Base-by-base conservation (phyloP, 768 basidiomycete genomes). In the Lactarius pseudohatsudake region DNA sequence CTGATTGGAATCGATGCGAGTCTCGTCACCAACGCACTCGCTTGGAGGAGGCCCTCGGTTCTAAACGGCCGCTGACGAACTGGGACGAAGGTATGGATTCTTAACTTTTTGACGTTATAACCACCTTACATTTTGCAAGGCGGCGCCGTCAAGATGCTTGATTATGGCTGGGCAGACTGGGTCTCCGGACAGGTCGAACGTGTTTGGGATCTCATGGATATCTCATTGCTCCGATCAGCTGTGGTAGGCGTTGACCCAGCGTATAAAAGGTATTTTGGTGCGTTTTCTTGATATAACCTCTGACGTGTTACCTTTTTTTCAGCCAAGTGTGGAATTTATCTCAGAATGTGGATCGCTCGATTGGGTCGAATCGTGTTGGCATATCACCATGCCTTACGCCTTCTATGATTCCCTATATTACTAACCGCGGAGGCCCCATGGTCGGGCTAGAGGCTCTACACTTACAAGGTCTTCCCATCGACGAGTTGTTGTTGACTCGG, bases 91-190 rank as follows among this genome's bases (percentile, higher is more conserved):
- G 93, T 85, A 74, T 69, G 80, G 65, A 20, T 15, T 59, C 38
- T 8, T 43, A n/a, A 28, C 43, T 28, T 71, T 59, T 66, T 43
- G n/a, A 60, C 57, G 57, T 61, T 53, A 10, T 43, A 10, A 57
- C 15, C 18, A 47, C 15, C 57, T 59, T 2, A 45, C n/a, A 40
- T 58, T 26, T 32, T 38, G 45, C 63, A 61, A 91, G 92, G 88
- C 74, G 93, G 91, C 11, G 87, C 83, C 69, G 94, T 92, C 73
- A 93, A 90, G 74, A 78, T 96, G 62, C 89, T 88, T 0, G 94
- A 96, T 72, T 93, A 91, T 71, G 89, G 90, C 36, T 98, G 96
- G 96, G 85, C 87, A 65, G 94, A 97, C 74, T 98, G 96, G 96
- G 92, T 88, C 30, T 79, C 86, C n/a, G 85, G 86, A 15, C 95